Percentiles rank a stretch among this genome's conserved stretches.
Evolutionary conservation across 306 rosid genomes (phyloP).

Genomic region (Vigna radiata): DNA sequence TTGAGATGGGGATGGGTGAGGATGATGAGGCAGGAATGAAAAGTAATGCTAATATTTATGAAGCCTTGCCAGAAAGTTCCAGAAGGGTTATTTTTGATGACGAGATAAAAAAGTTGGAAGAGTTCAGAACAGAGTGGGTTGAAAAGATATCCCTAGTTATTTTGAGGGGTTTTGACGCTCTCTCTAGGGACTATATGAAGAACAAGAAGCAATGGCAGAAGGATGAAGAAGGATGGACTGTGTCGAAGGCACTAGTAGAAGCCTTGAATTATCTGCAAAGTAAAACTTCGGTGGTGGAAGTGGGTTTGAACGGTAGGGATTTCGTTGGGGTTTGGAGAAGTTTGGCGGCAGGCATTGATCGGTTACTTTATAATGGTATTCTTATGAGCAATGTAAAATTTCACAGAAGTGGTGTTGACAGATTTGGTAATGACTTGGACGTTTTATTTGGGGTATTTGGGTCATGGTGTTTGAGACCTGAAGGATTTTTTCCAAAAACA

Average conservation of each 20-base stretch:
- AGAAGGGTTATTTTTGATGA: conserved; percentile 63
- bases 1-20: conserved; percentile 65
- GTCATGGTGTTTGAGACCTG: conserved; percentile 89
- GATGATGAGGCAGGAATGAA: conserved; percentile 49
- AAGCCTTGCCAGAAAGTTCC: conserved; percentile 47
- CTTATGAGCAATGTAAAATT: conserved; percentile 72
- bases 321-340: conserved; percentile 89
- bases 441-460: conserved; percentile 84
- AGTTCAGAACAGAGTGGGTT: conserved; percentile 76
- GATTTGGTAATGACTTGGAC: conserved; percentile 70
- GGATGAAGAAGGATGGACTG: conserved; percentile 78
- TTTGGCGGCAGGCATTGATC: conserved; percentile 81
- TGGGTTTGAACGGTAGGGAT: conserved; percentile 67
- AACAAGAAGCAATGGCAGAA: conserved; percentile 90
- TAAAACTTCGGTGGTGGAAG: conserved; percentile 68
- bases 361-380: conserved; percentile 60
- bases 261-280: conserved; percentile 79
- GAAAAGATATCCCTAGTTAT: conserved; percentile 76
- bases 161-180: conserved; percentile 87
- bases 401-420: conserved; percentile 67
- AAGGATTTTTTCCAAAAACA: conserved; percentile 80
- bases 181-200: conserved; percentile 74
- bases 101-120: conserved; percentile 71
- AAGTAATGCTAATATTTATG: conserved; percentile 34
- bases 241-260: conserved; percentile 71